Evolutionary conservation across 495 filamentous ascomycete species (phyloP).

Genomic region (Neurospora tetrasperma): DNA sequence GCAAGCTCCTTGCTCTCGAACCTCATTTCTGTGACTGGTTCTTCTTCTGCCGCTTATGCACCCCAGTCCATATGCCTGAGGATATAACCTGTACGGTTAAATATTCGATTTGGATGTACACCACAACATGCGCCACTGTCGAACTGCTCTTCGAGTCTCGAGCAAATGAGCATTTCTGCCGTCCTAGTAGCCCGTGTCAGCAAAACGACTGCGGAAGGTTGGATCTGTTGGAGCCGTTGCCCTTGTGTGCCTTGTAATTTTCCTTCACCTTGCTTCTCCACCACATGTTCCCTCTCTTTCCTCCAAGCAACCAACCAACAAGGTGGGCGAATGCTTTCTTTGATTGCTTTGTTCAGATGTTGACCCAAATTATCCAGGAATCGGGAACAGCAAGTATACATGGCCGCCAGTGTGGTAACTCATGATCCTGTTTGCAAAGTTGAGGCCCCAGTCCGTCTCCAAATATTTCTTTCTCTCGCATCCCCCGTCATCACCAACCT

Average conservation of each 20-base stretch:
- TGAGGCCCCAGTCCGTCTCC: neutral
- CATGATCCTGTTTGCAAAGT: neutral
- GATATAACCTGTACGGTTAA: constrained; percentile 13
- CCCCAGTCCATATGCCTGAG: constrained; percentile 5
- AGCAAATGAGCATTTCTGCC: constrained; percentile 6
- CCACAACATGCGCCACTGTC: neutral
- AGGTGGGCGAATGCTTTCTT: neutral
- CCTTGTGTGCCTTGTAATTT: neutral
- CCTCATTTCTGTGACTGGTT: neutral
- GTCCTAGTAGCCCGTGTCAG: constrained; percentile 1
- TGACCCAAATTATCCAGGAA: neutral
- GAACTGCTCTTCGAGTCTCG: constrained; percentile 4
- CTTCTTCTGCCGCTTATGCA: constrained; percentile 8
- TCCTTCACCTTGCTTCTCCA: neutral
- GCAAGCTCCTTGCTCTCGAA: neutral
- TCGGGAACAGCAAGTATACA: neutral
- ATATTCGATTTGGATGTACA: constrained; percentile 4
- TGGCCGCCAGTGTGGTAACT: neutral
- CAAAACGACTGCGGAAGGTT: constrained; percentile 10
- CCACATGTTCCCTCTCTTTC: neutral
- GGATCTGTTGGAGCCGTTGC: neutral
- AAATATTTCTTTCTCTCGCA: neutral
- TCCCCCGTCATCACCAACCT: neutral
- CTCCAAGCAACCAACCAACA: neutral
- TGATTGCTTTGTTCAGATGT: neutral